These are phyloP conservation scores for Paraphoma sp. DNA, from an alignment of 2,329 filamentous ascomycete species.

Conservation along the genomic window DNA sequence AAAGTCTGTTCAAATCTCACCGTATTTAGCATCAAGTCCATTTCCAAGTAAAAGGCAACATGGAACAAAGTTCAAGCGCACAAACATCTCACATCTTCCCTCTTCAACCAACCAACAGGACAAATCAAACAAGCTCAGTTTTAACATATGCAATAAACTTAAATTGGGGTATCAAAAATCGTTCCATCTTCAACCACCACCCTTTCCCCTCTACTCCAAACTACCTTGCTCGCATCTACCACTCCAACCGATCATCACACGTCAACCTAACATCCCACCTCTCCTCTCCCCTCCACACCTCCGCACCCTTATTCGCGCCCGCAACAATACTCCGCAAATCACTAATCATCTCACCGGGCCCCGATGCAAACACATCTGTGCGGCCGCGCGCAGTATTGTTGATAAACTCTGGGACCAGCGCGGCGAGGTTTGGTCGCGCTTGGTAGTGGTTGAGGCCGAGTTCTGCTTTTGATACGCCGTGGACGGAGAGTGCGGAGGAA, in stretches of 20 bases:
- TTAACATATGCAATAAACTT: too few species aligned
- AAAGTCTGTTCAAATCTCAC: too few species aligned
- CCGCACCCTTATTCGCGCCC: slow-evolving; percentile 33
- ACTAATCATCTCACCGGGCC: slow-evolving; percentile 41
- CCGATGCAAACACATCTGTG: slow-evolving; percentile 42
- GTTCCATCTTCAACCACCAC: neutral
- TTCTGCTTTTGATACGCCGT: slow-evolving; percentile 38
- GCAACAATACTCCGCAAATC: slow-evolving; percentile 42
- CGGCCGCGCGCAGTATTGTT: slow-evolving; percentile 27
- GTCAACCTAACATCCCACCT: slow-evolving; percentile 38
- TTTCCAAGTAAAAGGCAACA: too few species aligned
- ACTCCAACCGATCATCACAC: slow-evolving; percentile 43
- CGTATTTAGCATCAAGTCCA: too few species aligned
- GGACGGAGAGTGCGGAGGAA: slow-evolving; percentile 33
- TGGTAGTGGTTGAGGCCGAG: slow-evolving; percentile 32
- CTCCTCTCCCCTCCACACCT: slow-evolving; percentile 43
- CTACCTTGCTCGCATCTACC: slow-evolving; percentile 20
- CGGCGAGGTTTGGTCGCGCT: slow-evolving; percentile 28
- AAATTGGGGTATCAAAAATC: slow-evolving; percentile 31
- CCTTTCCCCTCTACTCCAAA: neutral
- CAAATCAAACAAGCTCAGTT: too few species aligned
- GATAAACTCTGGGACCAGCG: slow-evolving; percentile 31
- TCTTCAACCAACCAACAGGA: too few species aligned
- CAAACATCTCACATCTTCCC: too few species aligned
- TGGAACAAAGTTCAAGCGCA: too few species aligned